Conservation (phyloP, 805 yeast genomes). For the Schizosaccharomyces cryophilus region DNA sequence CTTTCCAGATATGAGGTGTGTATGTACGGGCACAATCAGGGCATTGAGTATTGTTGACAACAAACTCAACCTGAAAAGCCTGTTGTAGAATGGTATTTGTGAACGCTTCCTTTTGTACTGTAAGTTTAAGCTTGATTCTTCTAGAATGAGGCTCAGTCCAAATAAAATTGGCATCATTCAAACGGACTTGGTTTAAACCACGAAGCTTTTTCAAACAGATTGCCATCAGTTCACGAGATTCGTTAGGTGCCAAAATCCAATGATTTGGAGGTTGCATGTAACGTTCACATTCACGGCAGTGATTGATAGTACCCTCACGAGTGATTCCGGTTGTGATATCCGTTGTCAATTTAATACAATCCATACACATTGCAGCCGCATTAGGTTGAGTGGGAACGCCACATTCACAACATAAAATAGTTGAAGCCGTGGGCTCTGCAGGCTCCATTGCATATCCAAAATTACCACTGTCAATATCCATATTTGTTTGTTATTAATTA, state of each 20-base stretch:
- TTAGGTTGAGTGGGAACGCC: constrained; percentile 93
- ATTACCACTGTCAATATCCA: not conserved
- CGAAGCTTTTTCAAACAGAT: constrained; percentile 67
- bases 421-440: constrained; percentile 18
- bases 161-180: constrained; percentile 79
- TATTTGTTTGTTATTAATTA: not conserved
- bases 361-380: constrained; percentile 89
- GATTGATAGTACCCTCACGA: constrained; percentile 61
- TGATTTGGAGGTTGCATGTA: constrained; percentile 84
- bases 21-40: constrained; percentile 95
- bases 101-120: constrained; percentile 89
- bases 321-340: constrained; percentile 89
- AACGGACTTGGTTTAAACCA: constrained; percentile 65
- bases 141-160: constrained; percentile 99
- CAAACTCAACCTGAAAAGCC: constrained; percentile 77
- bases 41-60: constrained; percentile 89
- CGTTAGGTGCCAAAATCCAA: constrained; percentile 79
- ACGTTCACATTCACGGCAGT: constrained; percentile 92
- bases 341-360: constrained; percentile 79
- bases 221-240: constrained; percentile 79
- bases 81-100: constrained; percentile 80
- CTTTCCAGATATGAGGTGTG: constrained; percentile 95
- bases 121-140: constrained; percentile 68
- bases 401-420: constrained; percentile 93
- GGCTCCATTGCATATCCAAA: not conserved